Base-by-base conservation (phyloP, 495 filamentous ascomycete genomes). In the Clavariopsis aquatica region DNA sequence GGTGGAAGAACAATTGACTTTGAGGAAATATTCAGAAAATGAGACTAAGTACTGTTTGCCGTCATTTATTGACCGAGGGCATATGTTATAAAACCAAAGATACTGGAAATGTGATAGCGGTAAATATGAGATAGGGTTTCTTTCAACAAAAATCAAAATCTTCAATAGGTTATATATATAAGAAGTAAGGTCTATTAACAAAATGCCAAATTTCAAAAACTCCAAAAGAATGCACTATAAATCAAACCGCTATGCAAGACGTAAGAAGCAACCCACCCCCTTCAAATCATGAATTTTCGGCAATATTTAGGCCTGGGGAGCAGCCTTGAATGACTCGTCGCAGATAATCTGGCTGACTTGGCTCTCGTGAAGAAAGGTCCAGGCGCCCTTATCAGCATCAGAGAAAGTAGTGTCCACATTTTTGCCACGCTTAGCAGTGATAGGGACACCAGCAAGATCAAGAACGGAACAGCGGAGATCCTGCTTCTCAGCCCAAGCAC, bases 401-500 rank as follows among this genome's bases (percentile, higher is more conserved):
- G 31, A 28, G 36, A 57, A 57, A 19, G 53, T 57, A 31, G 36
- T 57, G 31, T 41, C 29, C 17, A 57, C 36, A 31, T 57, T 57
- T 23, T 57, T 20, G 53, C 53, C 53, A 20, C 53, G 53, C 29
- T 43, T 28, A 6, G 19, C 53, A 20, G 15, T n/a, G 20, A 57
- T 45, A 12, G 53, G 31, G 6, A n/a, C 31, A 31, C 53, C 53
- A 19, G 19, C 22, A 13, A 22, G 17, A 20, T 57, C 53, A 28
- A 57, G 29, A 22, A 45, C 24, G 2, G 29, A 20, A 26, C 53
- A 57, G 6, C 53, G 53, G 22, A 57, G 53, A 12, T 24, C 36
- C 20, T 57, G 53, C 20, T 41, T 41, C 31, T 57, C 15, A 20
- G 34, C 53, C n/a, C 34, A 28, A 26, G 53, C 53, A 24, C 53